Evolutionary conservation across 352 stramenopile genomes (phyloP), one percentile per base, ranked within the genome.

Genomic region (Phytophthora meadii): DNA sequence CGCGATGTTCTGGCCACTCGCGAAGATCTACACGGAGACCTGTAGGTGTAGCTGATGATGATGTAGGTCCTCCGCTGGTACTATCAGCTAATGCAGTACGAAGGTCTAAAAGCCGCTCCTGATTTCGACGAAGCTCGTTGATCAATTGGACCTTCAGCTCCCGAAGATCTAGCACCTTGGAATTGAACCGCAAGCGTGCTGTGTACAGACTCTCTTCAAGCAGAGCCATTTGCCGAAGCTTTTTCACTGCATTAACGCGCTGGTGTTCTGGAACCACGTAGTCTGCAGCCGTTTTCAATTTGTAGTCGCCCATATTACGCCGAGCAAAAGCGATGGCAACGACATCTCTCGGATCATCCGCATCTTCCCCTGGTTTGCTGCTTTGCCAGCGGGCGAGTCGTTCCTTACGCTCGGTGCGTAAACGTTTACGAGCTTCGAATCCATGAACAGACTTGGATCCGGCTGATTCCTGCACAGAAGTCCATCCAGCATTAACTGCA

Each of bases 281-380:
- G 52, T 90, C 82, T 5, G 71, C 61, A 9, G 79, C 84, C 3
- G 81, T 92, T 72, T 98, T 98, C 39, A 98, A 68, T 61, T 97
- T 96, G 75, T 97, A 98, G 72, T 97, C 92, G 2, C 93, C 92
- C 82, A 97, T 93, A 62, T 97, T 94, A 28, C 87, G 79, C 51
- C 85, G 81, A 4, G 94, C 91, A 27, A 92, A 91, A 1, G 86
- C 77, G 51, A 98, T 97, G 0, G 94, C 92, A 3, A 92, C 89
- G n/a, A 98, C 70, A 54, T 98, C 93, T 5, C 88, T 67, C 6
- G 88, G 84, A 45, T 98, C 93, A 61, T 98, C 92, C 3, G 91
- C 94, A 62, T 98, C 79, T 58, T 97, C 88, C 3, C 83, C 82
- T 8, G 92, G 93, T 54, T 97, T 96, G 62, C 70, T 83, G 19